These are phyloP conservation scores for Lyophyllum semitale DNA, from an alignment of 768 basidiomycete genomes.

Conservation along the genomic window DNA sequence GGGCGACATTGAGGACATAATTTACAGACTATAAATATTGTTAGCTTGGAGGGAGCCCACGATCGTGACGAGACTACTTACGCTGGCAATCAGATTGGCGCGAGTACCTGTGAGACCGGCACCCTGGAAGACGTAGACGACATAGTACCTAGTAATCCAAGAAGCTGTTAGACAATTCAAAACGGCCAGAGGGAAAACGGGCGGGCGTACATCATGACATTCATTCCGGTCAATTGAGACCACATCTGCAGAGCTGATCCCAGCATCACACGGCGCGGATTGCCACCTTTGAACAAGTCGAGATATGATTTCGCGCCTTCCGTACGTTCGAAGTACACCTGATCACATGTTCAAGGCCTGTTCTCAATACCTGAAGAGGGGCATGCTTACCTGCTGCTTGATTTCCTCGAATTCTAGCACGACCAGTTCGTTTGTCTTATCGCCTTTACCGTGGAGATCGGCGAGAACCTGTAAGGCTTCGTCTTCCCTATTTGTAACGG, in stretches of 20 bases:
- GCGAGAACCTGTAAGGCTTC: conserved; percentile 75
- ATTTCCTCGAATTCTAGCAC: conserved; percentile 74
- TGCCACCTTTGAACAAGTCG: conserved; percentile 66
- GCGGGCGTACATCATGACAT: conserved; percentile 70
- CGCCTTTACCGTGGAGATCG: conserved; percentile 70
- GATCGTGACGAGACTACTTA: conserved; percentile 20
- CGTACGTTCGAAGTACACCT: conserved; percentile 58
- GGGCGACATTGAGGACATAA: conserved; percentile 53
- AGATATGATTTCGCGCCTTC: conserved; percentile 72
- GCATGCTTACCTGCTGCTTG: conserved; percentile 42
- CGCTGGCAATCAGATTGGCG: conserved; percentile 71
- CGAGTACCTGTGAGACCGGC: conserved; percentile 76
- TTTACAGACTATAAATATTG: conserved; percentile 54
- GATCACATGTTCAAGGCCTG: background rate
- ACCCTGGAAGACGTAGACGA: conserved; percentile 74
- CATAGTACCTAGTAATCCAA: conserved; percentile 48
- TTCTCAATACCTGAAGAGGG: background rate
- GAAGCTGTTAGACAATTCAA: background rate
- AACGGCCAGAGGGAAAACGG: background rate
- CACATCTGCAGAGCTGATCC: conserved; percentile 79
- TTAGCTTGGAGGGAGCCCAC: background rate
- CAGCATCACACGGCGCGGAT: conserved; percentile 70
- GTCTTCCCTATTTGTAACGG: conserved; percentile 34
- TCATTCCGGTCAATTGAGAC: conserved; percentile 78
- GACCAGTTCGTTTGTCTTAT: conserved; percentile 61